Percentiles rank a stretch among this genome's conserved stretches.
Conservation (phyloP, 78 protist species). For the Abeoforma whisleri region DNA sequence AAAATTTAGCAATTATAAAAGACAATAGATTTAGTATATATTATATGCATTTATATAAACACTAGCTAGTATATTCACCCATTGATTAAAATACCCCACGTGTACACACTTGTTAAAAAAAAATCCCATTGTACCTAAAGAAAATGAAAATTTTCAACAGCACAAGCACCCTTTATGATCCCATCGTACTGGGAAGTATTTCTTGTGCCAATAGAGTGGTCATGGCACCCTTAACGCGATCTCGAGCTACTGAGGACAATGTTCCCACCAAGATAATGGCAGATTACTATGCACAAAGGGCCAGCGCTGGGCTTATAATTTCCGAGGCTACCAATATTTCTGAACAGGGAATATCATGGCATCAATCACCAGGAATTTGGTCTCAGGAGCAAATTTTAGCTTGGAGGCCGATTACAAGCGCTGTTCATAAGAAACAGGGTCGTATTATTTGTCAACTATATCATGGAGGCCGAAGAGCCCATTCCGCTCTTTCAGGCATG, state of each 20-base stretch:
- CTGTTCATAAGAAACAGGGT: conserved; percentile 54
- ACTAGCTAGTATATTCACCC: no score
- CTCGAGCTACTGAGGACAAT: conserved; percentile 32
- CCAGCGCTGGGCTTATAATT: conserved; percentile 51
- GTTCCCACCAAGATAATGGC: conserved; percentile 35
- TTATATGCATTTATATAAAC: no score
- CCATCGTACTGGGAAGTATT: conserved; percentile 45
- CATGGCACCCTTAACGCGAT: conserved; percentile 54
- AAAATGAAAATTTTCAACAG: no score
- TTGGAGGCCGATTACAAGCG: conserved; percentile 50
- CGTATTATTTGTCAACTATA: conserved; percentile 50
- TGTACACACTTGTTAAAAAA: no score
- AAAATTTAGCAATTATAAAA: no score
- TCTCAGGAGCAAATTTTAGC: conserved; percentile 47
- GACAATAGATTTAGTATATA: no score
- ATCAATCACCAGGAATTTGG: conserved; percentile 44
- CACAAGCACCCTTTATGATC: no score
- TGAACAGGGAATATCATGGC: conserved; percentile 13
- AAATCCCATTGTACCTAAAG: no score
- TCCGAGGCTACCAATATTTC: conserved; percentile 44
- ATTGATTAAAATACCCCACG: no score
- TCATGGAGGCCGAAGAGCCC: conserved; percentile 49
- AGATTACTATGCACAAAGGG: conserved; percentile 54
- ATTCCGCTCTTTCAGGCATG: background rate
- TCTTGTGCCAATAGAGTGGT: conserved; percentile 36